Evolutionary conservation across 345 rosid species (phyloP).

Genomic region (Eucalyptus sp.): DNA sequence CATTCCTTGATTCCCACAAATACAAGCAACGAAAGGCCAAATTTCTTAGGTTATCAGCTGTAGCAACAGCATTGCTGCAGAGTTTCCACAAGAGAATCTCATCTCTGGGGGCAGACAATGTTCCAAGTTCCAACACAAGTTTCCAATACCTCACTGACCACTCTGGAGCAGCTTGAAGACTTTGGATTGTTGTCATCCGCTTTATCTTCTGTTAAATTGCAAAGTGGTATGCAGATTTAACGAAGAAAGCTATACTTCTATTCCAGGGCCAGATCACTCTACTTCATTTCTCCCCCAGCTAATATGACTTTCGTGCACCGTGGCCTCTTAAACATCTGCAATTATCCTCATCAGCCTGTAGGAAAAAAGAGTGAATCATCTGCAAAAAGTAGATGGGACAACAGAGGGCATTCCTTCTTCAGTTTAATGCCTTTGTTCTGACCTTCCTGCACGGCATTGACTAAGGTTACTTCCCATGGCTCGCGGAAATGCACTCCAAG

Average conservation of each 20-base stretch:
- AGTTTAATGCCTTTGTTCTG: too few relatives aligned
- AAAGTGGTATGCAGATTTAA: background rate
- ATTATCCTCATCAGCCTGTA: too few relatives aligned
- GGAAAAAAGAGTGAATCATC: too few relatives aligned
- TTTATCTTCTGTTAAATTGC: background rate
- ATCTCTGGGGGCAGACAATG: background rate
- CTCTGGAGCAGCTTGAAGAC: background rate
- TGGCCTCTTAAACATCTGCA: background rate
- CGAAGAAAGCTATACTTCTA: background rate
- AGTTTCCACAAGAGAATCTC: background rate
- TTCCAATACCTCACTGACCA: background rate
- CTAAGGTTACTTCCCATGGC: too few relatives aligned
- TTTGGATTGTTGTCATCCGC: background rate
- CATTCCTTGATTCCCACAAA: background rate
- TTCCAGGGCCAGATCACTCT: background rate
- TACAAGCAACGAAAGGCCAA: background rate
- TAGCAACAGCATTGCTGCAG: background rate
- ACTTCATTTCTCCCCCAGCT: background rate
- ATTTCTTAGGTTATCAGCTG: background rate
- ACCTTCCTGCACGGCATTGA: too few relatives aligned
- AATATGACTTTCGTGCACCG: background rate
- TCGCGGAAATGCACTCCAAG: too few relatives aligned
- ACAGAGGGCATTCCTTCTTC: too few relatives aligned
- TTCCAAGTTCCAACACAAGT: background rate
- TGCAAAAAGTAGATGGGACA: too few relatives aligned